Base-by-base conservation (phyloP, 169 alveolate species). In the Plasmodium vivax region DNA sequence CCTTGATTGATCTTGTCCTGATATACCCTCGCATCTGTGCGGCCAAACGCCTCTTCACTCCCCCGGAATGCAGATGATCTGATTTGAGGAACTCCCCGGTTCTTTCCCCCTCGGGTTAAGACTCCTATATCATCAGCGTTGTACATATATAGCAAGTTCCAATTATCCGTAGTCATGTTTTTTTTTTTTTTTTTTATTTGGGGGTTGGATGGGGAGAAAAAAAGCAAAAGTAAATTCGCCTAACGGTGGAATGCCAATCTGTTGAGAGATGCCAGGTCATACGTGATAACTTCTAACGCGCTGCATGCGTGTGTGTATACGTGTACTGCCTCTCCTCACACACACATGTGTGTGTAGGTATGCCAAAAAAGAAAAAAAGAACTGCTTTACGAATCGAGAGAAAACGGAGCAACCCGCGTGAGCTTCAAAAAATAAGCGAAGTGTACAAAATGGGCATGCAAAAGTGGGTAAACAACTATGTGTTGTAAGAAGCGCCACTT, bases 151-250 rank as follows among this genome's bases (percentile, higher is more conserved):
- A 84, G 62, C 62, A 45, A 38, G 32, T 36, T 68, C 58, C 19
- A 58, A 68, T 43, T 84, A 68, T 84, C 83, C 2, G 36, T 54
- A 32, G 71, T 72, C 92, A 84, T 84, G 73, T 68, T 84, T 51
- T 23, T 80, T 41, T 34, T 16, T 32, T 51, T 23, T 14, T 51
- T 34, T 23, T 23, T 23, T 23, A 23, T 23, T 74, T 19, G 5
- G 10, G 45, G 56, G 45, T 23, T 23, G 23, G 23, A 14, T 12
- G 43, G 30, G 68, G 36, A 27, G 36, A 19, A 62, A 62, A 62
- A 62, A 62, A 7, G 36, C 16, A 62, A 62, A 7, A 9, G 30
- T 62, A 62, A 62, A 58, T 14, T 56, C 41, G 14, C 16, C 47
- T 43, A 43, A 1, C 23, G 38, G 23, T 36, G 43, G 27, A 43